Evolutionary conservation across 2,329 filamentous ascomycete genomes (phyloP).

Genomic region (Daldinia sp.): DNA sequence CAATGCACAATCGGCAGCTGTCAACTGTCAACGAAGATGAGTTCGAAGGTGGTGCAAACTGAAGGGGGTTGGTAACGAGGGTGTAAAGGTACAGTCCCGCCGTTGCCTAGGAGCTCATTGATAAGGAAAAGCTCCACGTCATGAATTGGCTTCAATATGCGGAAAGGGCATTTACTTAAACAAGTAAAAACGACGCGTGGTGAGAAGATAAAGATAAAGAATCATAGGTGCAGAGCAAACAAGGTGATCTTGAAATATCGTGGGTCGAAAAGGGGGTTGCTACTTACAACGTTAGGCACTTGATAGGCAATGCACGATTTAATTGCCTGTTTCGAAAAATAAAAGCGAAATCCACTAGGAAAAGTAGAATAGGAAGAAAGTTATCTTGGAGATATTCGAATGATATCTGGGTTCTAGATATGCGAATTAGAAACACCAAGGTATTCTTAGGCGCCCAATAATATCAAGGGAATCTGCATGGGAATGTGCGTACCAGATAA

Average conservation of each 20-base stretch:
- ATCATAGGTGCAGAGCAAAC: background rate
- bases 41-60: background rate
- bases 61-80: background rate
- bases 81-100: background rate
- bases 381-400: background rate
- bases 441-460: background rate
- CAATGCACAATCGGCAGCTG: background rate
- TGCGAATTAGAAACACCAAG: constrained; percentile 2
- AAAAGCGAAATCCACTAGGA: background rate
- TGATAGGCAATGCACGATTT: background rate
- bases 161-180: background rate
- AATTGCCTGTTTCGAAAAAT: background rate
- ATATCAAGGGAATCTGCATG: background rate
- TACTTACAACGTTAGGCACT: background rate
- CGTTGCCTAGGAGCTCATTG: background rate
- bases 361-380: background rate
- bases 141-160: background rate
- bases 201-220: background rate
- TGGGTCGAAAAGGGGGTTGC: background rate
- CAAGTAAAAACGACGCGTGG: background rate
- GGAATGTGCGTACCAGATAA: constrained; percentile 1
- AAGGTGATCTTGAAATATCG: background rate
- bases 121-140: background rate
- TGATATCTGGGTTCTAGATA: background rate
- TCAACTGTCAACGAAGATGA: background rate